A percentile compares a stretch with the other conserved stretches of the same genome.
phyloP scores from a whole-genome alignment of 1,284 basidiomycete genomes.

The Moesziomyces globuligerus region DNA sequence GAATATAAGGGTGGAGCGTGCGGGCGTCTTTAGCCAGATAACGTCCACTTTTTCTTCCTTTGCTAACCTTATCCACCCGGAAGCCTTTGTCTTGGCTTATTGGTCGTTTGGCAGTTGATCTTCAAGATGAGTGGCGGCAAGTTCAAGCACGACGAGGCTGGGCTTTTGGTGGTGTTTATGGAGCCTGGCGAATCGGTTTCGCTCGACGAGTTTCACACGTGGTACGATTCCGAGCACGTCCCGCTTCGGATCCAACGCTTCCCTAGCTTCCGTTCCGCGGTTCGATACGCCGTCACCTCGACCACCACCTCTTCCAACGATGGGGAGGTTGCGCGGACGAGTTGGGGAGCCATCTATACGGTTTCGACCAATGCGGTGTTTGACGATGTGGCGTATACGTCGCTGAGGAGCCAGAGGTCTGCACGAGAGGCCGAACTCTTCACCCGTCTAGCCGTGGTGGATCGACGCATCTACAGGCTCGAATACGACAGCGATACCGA shows the following conservation, averaged over 20 bases:
- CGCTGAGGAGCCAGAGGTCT: constrained; percentile 63
- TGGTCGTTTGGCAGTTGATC: no score
- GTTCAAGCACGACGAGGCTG: constrained; percentile 44
- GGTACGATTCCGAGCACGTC: constrained; percentile 69
- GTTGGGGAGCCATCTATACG: constrained; percentile 67
- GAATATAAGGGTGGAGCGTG: no score
- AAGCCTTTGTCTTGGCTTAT: no score
- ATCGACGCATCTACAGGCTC: constrained; percentile 65
- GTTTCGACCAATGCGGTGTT: constrained; percentile 63
- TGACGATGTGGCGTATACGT: constrained; percentile 62
- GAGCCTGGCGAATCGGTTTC: constrained; percentile 57
- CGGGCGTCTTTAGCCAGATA: no score
- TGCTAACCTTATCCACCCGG: no score
- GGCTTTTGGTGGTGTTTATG: constrained; percentile 63
- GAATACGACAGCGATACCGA: constrained; percentile 50
- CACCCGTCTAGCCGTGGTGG: constrained; percentile 63
- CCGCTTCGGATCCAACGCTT: constrained; percentile 62
- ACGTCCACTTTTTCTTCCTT: no score
- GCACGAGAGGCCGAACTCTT: constrained; percentile 67
- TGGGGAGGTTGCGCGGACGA: constrained; percentile 14
- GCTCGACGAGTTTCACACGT: constrained; percentile 65
- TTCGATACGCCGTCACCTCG: constrained; percentile 16
- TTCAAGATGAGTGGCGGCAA: no score
- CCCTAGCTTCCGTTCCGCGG: constrained; percentile 23
- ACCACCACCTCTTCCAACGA: neutral